Percentiles rank a stretch among this genome's conserved stretches.
These are phyloP conservation scores for Candida morakotiae DNA, from an alignment of 805 yeast genomes.

Conservation along the genomic window DNA sequence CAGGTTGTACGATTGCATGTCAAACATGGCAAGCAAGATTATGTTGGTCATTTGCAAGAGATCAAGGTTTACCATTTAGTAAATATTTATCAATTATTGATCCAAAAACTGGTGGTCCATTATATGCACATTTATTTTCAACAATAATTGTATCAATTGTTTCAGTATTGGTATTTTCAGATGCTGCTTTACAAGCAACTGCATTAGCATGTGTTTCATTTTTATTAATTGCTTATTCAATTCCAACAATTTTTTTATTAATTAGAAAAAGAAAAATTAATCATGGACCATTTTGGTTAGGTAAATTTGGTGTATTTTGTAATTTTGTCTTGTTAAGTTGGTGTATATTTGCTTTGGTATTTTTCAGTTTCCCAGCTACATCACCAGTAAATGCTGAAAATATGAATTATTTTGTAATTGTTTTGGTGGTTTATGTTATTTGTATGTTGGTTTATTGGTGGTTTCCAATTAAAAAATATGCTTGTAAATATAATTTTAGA, in stretches of 20 bases:
- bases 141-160: slow-evolving; percentile 22
- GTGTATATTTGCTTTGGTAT: slow-evolving; percentile 34
- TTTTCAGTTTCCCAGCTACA: slow-evolving; percentile 39
- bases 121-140: slow-evolving; percentile 37
- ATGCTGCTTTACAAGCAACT: slow-evolving; percentile 38
- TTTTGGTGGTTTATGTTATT: slow-evolving; percentile 34
- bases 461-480: slow-evolving; percentile 35
- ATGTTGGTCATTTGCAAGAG: slow-evolving; percentile 42
- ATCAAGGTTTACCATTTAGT: slow-evolving; percentile 40
- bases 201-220: slow-evolving; percentile 33
- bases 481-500: slow-evolving; percentile 37
- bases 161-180: slow-evolving; percentile 27
- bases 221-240: slow-evolving; percentile 31
- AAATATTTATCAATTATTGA: slow-evolving; percentile 33
- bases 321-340: slow-evolving; percentile 30
- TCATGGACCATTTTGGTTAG: slow-evolving; percentile 41
- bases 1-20: slow-evolving; percentile 36
- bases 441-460: slow-evolving; percentile 39
- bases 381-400: slow-evolving; percentile 58
- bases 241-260: slow-evolving; percentile 32
- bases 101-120: slow-evolving; percentile 35
- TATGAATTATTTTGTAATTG: slow-evolving; percentile 68
- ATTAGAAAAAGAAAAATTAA: slow-evolving; percentile 34
- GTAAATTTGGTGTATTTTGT: slow-evolving; percentile 31
- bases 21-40: slow-evolving; percentile 44